Conservation (phyloP, 2,329 filamentous ascomycete species). For the Phaeosphaeria sp. region DNA sequence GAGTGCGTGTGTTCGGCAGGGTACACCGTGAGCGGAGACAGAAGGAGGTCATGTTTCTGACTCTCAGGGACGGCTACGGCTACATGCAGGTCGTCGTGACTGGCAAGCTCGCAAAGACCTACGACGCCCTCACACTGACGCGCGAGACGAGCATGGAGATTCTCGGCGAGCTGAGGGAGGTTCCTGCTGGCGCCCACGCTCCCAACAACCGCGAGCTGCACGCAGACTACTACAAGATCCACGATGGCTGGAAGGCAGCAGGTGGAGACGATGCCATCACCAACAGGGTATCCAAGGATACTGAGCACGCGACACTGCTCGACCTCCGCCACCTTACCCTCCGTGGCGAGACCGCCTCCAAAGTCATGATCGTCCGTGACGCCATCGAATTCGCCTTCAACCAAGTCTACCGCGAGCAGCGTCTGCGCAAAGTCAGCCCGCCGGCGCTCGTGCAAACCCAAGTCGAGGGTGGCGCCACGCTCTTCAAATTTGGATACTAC, state of each 20-base stretch:
- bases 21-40: slow-evolving; percentile 83
- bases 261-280: slow-evolving; percentile 91
- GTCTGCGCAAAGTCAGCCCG: slow-evolving; percentile 83
- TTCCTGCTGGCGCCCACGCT: slow-evolving; percentile 78
- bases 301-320: slow-evolving; percentile 75
- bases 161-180: slow-evolving; percentile 81
- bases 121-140: slow-evolving; percentile 85
- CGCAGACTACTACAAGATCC: slow-evolving; percentile 86
- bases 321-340: slow-evolving; percentile 85
- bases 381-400: slow-evolving; percentile 82
- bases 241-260: slow-evolving; percentile 71
- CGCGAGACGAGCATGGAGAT: slow-evolving; percentile 88
- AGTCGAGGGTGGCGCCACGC: slow-evolving; percentile 88
- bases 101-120: slow-evolving; percentile 86
- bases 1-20: slow-evolving; percentile 81
- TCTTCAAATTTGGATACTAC: slow-evolving; percentile 91
- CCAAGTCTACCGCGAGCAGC: slow-evolving; percentile 76
- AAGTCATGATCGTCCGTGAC: slow-evolving; percentile 86
- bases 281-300: slow-evolving; percentile 75
- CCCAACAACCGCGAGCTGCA: slow-evolving; percentile 87
- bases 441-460: slow-evolving; percentile 94
- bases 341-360: slow-evolving; percentile 82
- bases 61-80: slow-evolving; percentile 83
- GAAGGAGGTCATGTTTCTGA: slow-evolving; percentile 86
- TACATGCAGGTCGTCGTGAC: slow-evolving; percentile 84